phyloP scores from a whole-genome alignment of 1,284 basidiomycete species.

The Cryptococcus depauperatus region DNA sequence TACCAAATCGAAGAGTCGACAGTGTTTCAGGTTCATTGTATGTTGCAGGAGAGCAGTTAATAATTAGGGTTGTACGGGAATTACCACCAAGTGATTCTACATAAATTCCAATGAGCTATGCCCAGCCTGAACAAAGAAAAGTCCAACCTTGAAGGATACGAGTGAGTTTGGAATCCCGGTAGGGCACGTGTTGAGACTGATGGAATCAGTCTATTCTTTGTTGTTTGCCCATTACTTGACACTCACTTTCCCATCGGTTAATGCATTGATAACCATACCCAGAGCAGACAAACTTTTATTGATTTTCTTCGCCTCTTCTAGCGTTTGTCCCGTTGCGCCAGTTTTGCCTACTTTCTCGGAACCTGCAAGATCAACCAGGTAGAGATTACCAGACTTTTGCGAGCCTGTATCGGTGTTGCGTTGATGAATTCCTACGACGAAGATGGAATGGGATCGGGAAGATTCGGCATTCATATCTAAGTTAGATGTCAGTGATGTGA shows the following conservation, averaged over 20 bases:
- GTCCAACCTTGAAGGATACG: conserved; percentile 76
- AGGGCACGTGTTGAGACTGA: conserved; percentile 93
- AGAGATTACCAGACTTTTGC: conserved; percentile 92
- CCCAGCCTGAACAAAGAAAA: too few relatives aligned
- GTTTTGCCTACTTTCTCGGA: conserved; percentile 99
- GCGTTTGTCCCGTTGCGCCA: conserved; percentile 94
- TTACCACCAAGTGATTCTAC: conserved; percentile 94
- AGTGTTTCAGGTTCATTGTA: conserved; percentile 97
- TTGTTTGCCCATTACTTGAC: neutral
- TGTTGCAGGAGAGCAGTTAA: conserved; percentile 95
- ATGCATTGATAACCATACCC: conserved; percentile 98
- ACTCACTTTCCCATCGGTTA: conserved; percentile 87
- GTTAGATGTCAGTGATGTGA: conserved; percentile 2
- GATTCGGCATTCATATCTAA: conserved; percentile 99
- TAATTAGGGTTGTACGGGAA: conserved; percentile 95
- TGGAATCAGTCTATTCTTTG: conserved; percentile 1
- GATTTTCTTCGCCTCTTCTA: conserved; percentile 99
- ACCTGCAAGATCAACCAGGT: conserved; percentile 96
- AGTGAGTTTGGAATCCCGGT: conserved; percentile 98
- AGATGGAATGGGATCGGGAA: conserved; percentile 98
- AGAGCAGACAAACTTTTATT: conserved; percentile 97
- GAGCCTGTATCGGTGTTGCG: conserved; percentile 92
- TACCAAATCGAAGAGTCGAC: conserved; percentile 96
- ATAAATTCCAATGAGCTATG: neutral
- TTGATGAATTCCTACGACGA: conserved; percentile 94